Percentiles rank a stretch among this genome's conserved stretches.
Evolutionary conservation across 73 alveolate genomes (phyloP).

Genomic region (Durusdinium trenchii): DNA sequence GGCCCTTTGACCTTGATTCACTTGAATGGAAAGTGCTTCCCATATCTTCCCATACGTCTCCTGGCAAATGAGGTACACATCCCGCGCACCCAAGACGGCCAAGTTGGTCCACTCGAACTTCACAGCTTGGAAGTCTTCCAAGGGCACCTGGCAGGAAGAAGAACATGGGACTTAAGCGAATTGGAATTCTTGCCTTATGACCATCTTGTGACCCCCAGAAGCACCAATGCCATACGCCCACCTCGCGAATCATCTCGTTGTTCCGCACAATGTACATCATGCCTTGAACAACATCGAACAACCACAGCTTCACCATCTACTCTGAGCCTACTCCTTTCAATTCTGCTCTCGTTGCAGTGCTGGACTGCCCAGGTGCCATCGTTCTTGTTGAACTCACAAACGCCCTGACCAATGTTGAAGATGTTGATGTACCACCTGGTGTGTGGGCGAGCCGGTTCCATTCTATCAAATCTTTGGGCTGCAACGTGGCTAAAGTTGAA

Average conservation of each 20-base stretch:
- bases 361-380: constrained; percentile 15
- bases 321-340: background rate
- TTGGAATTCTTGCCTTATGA: too few relatives aligned
- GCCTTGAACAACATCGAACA: background rate
- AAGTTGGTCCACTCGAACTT: constrained; percentile 89
- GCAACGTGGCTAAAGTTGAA: background rate
- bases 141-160: constrained; percentile 40
- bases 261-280: constrained; percentile 80
- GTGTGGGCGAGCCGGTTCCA: background rate
- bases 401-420: constrained; percentile 92
- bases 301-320: too few relatives aligned
- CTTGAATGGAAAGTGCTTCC: too few relatives aligned
- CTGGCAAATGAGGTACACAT: constrained; percentile 73
- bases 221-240: too few relatives aligned
- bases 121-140: constrained; percentile 87
- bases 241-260: constrained; percentile 87
- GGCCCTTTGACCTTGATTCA: too few relatives aligned
- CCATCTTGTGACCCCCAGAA: too few relatives aligned
- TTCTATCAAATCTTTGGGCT: background rate
- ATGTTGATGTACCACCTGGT: constrained; percentile 88
- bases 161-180: too few relatives aligned
- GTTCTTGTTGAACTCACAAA: constrained; percentile 91
- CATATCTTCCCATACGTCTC: background rate
- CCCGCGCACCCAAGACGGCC: constrained; percentile 78
- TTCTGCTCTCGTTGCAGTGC: background rate